These are phyloP conservation scores for Tolypocladium album DNA, from an alignment of 2,329 filamentous ascomycete genomes.

Conservation along the genomic window DNA sequence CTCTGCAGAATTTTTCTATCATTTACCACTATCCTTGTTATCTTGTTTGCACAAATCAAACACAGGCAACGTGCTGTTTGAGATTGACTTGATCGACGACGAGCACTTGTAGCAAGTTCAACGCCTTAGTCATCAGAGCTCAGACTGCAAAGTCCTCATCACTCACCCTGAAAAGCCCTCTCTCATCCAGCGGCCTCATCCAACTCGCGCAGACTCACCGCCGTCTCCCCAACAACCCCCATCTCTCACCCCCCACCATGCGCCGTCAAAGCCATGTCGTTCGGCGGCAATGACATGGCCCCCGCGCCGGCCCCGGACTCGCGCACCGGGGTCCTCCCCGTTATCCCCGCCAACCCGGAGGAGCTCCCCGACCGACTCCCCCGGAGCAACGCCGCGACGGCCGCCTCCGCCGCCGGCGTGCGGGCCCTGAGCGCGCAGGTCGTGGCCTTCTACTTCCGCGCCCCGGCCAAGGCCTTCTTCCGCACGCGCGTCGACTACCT, in stretches of 20 bases:
- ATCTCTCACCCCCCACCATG: constrained; percentile 14
- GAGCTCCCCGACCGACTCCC: constrained; percentile 33
- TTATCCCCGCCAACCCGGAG: constrained; percentile 25
- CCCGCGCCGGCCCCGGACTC: constrained; percentile 14
- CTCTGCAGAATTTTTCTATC: background rate
- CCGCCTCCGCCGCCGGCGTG: constrained; percentile 75
- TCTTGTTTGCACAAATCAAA: background rate
- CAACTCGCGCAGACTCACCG: background rate
- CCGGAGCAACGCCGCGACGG: constrained; percentile 48
- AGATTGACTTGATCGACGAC: background rate
- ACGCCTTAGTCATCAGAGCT: background rate
- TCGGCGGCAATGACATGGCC: constrained; percentile 19
- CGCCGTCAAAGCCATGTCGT: constrained; percentile 21
- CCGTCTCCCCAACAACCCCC: background rate
- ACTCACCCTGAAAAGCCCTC: background rate
- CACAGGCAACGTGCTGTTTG: background rate
- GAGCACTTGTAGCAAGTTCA: background rate
- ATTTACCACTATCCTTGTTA: background rate
- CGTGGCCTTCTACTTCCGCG: constrained; percentile 84
- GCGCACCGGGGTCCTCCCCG: constrained; percentile 31
- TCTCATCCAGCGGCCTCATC: background rate
- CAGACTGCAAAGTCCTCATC: background rate
- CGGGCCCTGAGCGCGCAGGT: constrained; percentile 75
- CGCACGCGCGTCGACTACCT: constrained; percentile 79
- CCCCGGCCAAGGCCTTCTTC: constrained; percentile 88